phyloP scores from a whole-genome alignment of 2,329 filamentous ascomycete species.

The Sarocladiaceae sp. region DNA sequence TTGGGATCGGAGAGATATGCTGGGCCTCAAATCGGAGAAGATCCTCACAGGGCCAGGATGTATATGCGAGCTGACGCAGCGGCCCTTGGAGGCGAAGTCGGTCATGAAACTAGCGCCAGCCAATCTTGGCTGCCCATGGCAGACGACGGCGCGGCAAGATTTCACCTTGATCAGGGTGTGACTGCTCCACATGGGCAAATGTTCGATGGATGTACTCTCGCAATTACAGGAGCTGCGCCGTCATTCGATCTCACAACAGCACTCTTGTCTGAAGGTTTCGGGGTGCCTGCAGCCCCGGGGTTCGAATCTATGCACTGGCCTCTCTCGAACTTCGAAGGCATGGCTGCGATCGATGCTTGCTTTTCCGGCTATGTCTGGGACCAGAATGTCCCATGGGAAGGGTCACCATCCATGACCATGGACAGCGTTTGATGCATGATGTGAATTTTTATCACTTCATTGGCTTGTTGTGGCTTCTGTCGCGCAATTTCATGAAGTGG shows the following conservation, averaged over 20 bases:
- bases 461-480: too few relatives aligned
- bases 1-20: background rate
- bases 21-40: background rate
- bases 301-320: background rate
- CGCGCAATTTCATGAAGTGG: background rate
- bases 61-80: too few relatives aligned
- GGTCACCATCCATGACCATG: background rate
- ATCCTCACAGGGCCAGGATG: background rate
- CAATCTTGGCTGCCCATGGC: background rate
- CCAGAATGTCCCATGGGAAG: background rate
- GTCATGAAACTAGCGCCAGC: background rate
- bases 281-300: background rate
- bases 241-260: background rate
- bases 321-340: background rate
- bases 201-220: too few relatives aligned
- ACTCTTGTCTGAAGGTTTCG: background rate
- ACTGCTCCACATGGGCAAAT: too few relatives aligned
- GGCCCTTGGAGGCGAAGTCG: background rate
- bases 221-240: too few relatives aligned
- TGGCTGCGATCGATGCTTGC: background rate
- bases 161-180: too few relatives aligned
- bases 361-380: slow-evolving; percentile 1
- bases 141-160: background rate
- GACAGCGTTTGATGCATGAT: background rate
- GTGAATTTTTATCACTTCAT: too few relatives aligned